Evolutionary conservation across 2,329 filamentous ascomycete genomes (phyloP).

Genomic region (Didymella pomorum): DNA sequence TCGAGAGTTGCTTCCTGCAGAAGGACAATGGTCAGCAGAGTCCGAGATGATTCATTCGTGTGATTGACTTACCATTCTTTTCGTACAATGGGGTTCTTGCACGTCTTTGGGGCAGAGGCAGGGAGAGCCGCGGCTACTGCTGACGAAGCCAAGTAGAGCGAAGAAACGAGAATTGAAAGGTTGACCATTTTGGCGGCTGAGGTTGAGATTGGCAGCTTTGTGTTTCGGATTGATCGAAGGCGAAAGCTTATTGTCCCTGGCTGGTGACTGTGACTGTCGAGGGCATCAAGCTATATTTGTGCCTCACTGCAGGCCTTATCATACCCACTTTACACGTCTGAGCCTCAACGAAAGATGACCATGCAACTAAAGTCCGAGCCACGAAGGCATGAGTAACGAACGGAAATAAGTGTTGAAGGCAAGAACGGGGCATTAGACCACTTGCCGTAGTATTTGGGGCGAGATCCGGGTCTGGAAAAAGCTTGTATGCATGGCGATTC

Average conservation of each 20-base stretch:
- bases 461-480: slow-evolving; percentile 7
- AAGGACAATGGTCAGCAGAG: slow-evolving; percentile 8
- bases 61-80: slow-evolving; percentile 26
- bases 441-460: slow-evolving; percentile 8
- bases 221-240: slow-evolving; percentile 8
- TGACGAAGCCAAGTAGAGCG: slow-evolving; percentile 18
- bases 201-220: slow-evolving; percentile 7
- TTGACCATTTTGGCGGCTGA: slow-evolving; percentile 6
- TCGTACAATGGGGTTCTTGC: slow-evolving; percentile 21
- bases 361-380: slow-evolving; percentile 6
- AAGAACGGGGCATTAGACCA: slow-evolving; percentile 6
- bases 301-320: slow-evolving; percentile 6
- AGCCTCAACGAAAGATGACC: slow-evolving; percentile 6
- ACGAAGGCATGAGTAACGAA: slow-evolving; percentile 7
- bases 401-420: slow-evolving; percentile 6
- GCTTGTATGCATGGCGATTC: slow-evolving; percentile 7
- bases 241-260: slow-evolving; percentile 13
- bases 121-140: slow-evolving; percentile 21
- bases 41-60: neutral
- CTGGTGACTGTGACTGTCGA: slow-evolving; percentile 4
- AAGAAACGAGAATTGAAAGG: slow-evolving; percentile 5
- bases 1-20: slow-evolving; percentile 30
- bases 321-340: slow-evolving; percentile 6
- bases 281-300: slow-evolving; percentile 17
- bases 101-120: slow-evolving; percentile 8